Evolutionary conservation across 2,329 filamentous ascomycete genomes (phyloP).

Genomic region (Pseudogymnoascus verrucosus): DNA sequence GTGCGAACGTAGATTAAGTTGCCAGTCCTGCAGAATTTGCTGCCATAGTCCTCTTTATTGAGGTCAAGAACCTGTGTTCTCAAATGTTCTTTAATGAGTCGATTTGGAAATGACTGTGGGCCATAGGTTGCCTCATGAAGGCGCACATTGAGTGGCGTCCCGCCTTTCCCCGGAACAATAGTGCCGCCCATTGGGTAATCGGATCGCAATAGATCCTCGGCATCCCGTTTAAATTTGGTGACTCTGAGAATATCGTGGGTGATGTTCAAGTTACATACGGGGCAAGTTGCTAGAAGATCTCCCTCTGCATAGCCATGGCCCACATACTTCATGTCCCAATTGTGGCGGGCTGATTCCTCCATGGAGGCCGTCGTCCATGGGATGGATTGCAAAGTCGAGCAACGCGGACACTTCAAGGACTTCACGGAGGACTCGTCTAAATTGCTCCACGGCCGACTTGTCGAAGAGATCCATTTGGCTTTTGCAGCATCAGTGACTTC

Average conservation of each 20-base stretch:
- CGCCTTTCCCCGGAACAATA: constrained; percentile 45
- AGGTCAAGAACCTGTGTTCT: constrained; percentile 35
- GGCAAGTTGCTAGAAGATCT: constrained; percentile 43
- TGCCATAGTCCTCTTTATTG: background rate
- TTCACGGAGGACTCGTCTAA: constrained; percentile 42
- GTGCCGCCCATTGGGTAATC: constrained; percentile 59
- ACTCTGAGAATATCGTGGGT: constrained; percentile 53
- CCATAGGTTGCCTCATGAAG: constrained; percentile 15
- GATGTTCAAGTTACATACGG: constrained; percentile 41
- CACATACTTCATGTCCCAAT: constrained; percentile 29
- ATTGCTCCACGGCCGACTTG: constrained; percentile 52
- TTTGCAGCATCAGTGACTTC: constrained; percentile 36
- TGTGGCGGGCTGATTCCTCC: constrained; percentile 23
- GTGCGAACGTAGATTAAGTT: constrained; percentile 36
- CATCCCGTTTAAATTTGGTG: constrained; percentile 52
- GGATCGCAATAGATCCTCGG: constrained; percentile 37
- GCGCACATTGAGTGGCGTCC: constrained; percentile 37
- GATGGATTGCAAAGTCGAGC: constrained; percentile 34
- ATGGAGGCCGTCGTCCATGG: constrained; percentile 53
- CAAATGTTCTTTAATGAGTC: constrained; percentile 42
- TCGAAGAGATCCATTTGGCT: constrained; percentile 39
- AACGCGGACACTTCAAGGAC: constrained; percentile 47
- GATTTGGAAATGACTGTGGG: constrained; percentile 48
- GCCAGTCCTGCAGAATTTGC: background rate
- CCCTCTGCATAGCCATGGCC: constrained; percentile 56